Base-by-base conservation (phyloP, 2,329 filamentous ascomycete genomes). In the Rasamsonia emersonii region DNA sequence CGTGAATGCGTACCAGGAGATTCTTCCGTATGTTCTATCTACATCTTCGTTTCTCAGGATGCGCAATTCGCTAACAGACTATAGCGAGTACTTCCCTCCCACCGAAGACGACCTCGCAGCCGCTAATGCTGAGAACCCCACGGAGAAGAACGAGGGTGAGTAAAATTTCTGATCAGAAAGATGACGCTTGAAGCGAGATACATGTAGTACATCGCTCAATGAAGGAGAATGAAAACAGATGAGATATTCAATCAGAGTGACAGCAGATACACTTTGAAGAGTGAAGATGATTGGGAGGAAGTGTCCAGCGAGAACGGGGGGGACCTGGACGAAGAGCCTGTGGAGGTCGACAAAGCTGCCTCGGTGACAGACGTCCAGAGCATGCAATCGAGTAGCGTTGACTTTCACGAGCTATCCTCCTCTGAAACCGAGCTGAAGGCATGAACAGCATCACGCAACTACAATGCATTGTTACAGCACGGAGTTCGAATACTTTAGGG, bases 21-120 rank as follows among this genome's bases (percentile, higher is more conserved):
- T 68, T 20, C 58, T 94, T 8, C 83, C 88, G 86, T 93, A 60
- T 68, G 82, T 74, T 13, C 11, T 23, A n/a, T 35, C 10, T 20
- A 18, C 1, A 16, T 18, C 16, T 24, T 27, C 14, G 7, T 13
- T 31, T 18, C 33, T 27, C 6, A 14, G 9, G 14, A 24, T 26
- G 26, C 4, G 16, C 25, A 33, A 28, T 23, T 16, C 7, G 14
- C 11, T 33, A 17, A 39, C 8, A 8, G 16, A 23, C 16, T 33
- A 14, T 39, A 72, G 68, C 3, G 51, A 51, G 32, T 64, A 63
- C 49, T 73, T 75, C 41, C 68, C 71, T 15, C 61, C 65, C 4
- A 59, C 61, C 7, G 47, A 59, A 37, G 45, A 59, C 18, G 56
- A 61, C 31, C 37, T 49, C 24, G 34, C 47, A 20, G 32, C 31